Evolutionary conservation across 1,284 basidiomycete species (phyloP).

Genomic region (Phlebopus sp.): DNA sequence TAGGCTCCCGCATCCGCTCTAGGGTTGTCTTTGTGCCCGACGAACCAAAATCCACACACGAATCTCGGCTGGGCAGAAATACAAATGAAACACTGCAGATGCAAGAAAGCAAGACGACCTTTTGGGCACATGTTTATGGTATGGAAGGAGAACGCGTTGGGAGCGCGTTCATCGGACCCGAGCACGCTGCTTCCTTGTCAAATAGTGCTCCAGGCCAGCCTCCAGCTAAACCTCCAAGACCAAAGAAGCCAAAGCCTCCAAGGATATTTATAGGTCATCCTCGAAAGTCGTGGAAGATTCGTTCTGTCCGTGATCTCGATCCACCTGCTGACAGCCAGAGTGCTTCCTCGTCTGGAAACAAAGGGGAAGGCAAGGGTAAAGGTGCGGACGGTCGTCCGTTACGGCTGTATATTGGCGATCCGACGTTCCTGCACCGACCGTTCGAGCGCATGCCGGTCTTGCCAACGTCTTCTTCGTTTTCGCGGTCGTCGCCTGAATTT

Average conservation of each 20-base stretch:
- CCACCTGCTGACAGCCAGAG: conserved; percentile 1
- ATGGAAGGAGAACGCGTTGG: conserved; percentile 29
- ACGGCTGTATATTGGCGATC: conserved; percentile 19
- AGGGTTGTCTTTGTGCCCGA: conserved; percentile 29
- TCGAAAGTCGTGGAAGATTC: conserved; percentile 22
- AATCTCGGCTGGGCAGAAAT: background rate
- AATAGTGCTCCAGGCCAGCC: background rate
- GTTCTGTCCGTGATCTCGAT: conserved; percentile 23
- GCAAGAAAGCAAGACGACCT: conserved; percentile 9
- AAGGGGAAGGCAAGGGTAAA: conserved; percentile 7
- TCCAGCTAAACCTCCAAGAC: background rate
- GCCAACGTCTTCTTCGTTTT: background rate
- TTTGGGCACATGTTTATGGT: conserved; percentile 35
- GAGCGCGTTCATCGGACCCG: conserved; percentile 23
- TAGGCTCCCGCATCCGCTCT: conserved; percentile 20
- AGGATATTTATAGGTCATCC: conserved; percentile 28
- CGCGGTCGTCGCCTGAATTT: conserved; percentile 14
- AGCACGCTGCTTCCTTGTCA: background rate
- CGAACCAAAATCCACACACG: background rate
- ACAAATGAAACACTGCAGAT: no score
- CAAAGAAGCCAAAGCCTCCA: background rate
- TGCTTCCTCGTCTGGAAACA: background rate
- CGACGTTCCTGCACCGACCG: conserved; percentile 16
- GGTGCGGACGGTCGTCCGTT: conserved; percentile 3
- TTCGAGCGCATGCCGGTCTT: conserved; percentile 20